Base-by-base conservation (phyloP, 225 moss, liverwort and hornwort species). In the Straminergon stramineum region DNA sequence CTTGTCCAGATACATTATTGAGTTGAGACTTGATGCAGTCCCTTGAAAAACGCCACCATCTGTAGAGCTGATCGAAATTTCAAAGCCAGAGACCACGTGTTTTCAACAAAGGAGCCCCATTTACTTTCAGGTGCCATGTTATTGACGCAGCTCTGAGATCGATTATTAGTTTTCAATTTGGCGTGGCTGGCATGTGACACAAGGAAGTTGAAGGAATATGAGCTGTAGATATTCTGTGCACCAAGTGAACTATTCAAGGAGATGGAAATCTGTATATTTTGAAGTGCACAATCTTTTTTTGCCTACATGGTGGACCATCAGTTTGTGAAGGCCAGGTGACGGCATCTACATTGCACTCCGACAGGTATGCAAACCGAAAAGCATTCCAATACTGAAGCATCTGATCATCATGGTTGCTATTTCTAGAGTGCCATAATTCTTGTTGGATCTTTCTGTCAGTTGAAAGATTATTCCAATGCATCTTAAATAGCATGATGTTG, bases 11-110 rank as follows among this genome's bases (percentile, higher is more conserved):
- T 88, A 80, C 90, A 84, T 86, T 15, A 65, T 88, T 34, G 91
- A 88, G 89, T 70, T 91, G 75, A 74, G 82, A 78, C 90, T 94
- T 45, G 91, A 92, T 75, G 88, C 91, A n/a, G 67, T 84, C 18
- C 92, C 92, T 75, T 92, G 34, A 37, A 31, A 11, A 51, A 30
- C 6, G 60, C 32, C 45, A 55, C 61, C 30, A 71, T 17, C 51
- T 51, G 74, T n/a, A 64, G 17, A 55, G 43, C 35, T 24, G 51
- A 31, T 61, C 30, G 41, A 61, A 26, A 27, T 31, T 82, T 66
- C 30, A 62, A 85, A 68, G 77, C 5, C 19, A 32, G 52, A 53
- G 30, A 68, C 26, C 24, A 43, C 34, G 17, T 11, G 23, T 75
- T 75, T 83, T 53, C 65, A 66, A 10, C 64, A 64, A 69, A 69